Evolutionary conservation across 73 alveolate species (phyloP).

Genomic region (Stentor coeruleus): DNA sequence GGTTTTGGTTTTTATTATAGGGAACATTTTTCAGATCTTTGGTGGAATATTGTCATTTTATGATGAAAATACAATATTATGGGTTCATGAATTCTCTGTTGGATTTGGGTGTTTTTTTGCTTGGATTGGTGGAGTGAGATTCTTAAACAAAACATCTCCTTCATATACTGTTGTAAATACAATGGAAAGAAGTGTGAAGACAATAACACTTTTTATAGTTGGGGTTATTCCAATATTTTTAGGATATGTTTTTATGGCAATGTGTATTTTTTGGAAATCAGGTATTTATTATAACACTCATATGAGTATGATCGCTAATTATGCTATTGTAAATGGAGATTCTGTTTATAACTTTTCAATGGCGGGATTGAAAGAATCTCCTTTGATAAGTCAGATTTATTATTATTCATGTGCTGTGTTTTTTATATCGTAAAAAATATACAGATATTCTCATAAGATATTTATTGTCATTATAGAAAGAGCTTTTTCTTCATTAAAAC

Average conservation of each 20-base stretch:
- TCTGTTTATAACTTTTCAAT: background rate
- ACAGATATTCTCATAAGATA: background rate
- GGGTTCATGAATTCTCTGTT: background rate
- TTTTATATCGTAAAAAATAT: conserved; percentile 4
- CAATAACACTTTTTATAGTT: background rate
- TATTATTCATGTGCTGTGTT: background rate
- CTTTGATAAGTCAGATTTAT: conserved; percentile 17
- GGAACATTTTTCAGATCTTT: background rate
- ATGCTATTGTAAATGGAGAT: conserved; percentile 3
- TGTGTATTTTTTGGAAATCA: conserved; percentile 17
- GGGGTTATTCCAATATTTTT: conserved; percentile 12
- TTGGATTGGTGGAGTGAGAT: background rate
- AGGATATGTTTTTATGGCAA: background rate
- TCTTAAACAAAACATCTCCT: background rate
- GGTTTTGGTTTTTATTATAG: background rate
- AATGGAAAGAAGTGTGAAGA: background rate
- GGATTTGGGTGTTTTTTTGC: conserved; percentile 16
- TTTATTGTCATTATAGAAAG: conserved; percentile 15
- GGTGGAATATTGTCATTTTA: background rate
- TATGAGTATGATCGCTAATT: background rate
- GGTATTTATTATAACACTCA: background rate
- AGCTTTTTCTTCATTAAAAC: background rate
- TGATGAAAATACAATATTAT: background rate
- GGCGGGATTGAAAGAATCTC: background rate
- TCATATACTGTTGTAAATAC: background rate